Base-by-base conservation (phyloP, 495 filamentous ascomycete species). In the Aspergillus steynii region DNA sequence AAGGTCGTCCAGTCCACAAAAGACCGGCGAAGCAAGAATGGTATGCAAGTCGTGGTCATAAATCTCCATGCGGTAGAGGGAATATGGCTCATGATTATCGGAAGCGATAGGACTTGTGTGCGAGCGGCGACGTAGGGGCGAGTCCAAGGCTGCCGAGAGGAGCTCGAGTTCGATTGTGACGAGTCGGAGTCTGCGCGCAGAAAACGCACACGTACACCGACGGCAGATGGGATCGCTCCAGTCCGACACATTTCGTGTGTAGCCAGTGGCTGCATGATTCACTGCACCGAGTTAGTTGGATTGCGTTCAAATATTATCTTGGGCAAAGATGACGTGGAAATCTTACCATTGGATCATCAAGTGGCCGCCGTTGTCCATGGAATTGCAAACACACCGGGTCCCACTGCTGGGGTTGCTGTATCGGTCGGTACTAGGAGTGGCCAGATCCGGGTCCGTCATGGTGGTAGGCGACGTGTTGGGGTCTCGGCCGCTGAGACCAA, bases 241-340 rank as follows among this genome's bases (percentile, higher is more conserved):
- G 79, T 20, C 89, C 88, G 34, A 93, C 82, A 68, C 92, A 97
- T 65, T 82, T 82, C 5, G 86, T 88, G 68, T 97, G 92, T 31
- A 93, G 83, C 86, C 88, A 94, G 74, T 93, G 88, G 46, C 85
- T 88, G 74, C 92, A 97, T 4, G 91, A 93, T 76, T 93, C 88
- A 74, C 92, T 93, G 66, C 25, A 37, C 34, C 25, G 6, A 20
- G 46, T 74, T 47, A 76, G 67, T 47, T 28, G 5, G 10, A 27
- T 7, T 29, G 58, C 55, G 56, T 29, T 42, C 6, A 27, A 29
- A 61, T 28, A 4, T 48, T 14, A 25, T 20, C 20, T 2, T 37
- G 34, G 10, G 31, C 7, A 32, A 52, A 25, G 15, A 52, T 5
- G 4, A 28, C 20, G 20, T 20, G 20, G n/a, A 1, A 9, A 53